A percentile compares a stretch with the other conserved stretches of the same genome.
Evolutionary conservation across 768 basidiomycete species (phyloP).

Genomic region (Mrakia frigida): DNA sequence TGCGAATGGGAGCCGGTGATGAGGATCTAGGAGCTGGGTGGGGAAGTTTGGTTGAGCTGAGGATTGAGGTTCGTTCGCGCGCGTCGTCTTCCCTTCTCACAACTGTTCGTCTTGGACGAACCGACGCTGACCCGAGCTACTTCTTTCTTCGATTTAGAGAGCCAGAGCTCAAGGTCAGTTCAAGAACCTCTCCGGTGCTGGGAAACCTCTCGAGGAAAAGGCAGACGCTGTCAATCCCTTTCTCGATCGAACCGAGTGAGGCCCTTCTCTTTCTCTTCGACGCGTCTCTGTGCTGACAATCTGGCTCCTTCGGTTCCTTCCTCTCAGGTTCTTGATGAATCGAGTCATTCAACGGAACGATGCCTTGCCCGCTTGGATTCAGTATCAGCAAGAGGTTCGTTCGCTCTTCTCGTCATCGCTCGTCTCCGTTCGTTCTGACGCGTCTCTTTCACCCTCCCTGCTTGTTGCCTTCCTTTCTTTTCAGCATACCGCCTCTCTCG

Average conservation of each 20-base stretch:
- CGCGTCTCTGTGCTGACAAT: neutral
- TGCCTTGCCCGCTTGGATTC: slow-evolving; percentile 29
- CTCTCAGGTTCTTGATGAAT: slow-evolving; percentile 12
- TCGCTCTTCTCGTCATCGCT: neutral
- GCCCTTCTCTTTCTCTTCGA: neutral
- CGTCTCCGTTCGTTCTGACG: neutral
- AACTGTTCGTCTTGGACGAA: neutral
- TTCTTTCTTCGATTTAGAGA: no score
- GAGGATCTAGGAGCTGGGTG: slow-evolving; percentile 28
- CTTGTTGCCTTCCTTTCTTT: neutral
- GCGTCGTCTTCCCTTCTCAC: neutral
- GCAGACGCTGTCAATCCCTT: slow-evolving; percentile 2
- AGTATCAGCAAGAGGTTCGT: slow-evolving; percentile 7
- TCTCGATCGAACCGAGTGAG: slow-evolving; percentile 27
- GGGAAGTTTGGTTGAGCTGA: slow-evolving; percentile 24
- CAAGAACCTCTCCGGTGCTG: slow-evolving; percentile 25
- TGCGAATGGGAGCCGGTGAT: slow-evolving; percentile 28
- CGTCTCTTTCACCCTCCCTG: neutral
- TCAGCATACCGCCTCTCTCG: slow-evolving; percentile 16
- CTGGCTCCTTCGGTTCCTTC: neutral
- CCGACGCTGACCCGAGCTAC: no score
- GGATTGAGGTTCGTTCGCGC: slow-evolving; percentile 30
- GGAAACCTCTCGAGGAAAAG: slow-evolving; percentile 7
- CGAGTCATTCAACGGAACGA: slow-evolving; percentile 23
- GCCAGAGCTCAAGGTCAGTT: slow-evolving; percentile 29